Conservation (phyloP, 108 stramenopile genomes). For the Pinguiococcus pyrenoidosus region DNA sequence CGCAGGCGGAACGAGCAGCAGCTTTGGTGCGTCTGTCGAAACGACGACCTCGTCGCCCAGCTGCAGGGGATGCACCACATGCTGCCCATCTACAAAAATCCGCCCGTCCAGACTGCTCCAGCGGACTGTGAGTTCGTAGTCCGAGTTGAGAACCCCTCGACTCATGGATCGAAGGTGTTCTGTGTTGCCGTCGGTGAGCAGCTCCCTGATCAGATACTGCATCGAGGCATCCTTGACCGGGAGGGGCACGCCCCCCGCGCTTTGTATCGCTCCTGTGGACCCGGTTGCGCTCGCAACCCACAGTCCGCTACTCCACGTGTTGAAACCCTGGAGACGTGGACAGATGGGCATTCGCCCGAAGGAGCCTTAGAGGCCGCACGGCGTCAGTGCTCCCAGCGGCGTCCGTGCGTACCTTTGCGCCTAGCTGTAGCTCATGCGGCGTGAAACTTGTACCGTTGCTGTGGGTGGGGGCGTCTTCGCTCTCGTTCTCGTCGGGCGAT, state of each 20-base stretch:
- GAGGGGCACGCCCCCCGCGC: slow-evolving; percentile 65
- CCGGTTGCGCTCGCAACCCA: slow-evolving; percentile 71
- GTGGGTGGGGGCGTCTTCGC: slow-evolving; percentile 1
- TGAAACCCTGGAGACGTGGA: slow-evolving; percentile 46
- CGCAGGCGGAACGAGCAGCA: slow-evolving; percentile 65
- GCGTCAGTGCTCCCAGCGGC: too few relatives aligned
- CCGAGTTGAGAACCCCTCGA: slow-evolving; percentile 56
- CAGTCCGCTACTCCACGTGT: slow-evolving; percentile 75
- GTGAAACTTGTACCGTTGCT: too few relatives aligned
- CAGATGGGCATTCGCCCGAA: too few relatives aligned
- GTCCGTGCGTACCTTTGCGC: too few relatives aligned
- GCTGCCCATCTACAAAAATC: slow-evolving; percentile 76
- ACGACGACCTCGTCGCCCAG: slow-evolving; percentile 82
- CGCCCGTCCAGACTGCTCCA: slow-evolving; percentile 75
- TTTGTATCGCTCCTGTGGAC: slow-evolving; percentile 67
- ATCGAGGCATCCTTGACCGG: slow-evolving; percentile 54
- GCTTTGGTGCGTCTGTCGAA: slow-evolving; percentile 61
- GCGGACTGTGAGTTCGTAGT: slow-evolving; percentile 64
- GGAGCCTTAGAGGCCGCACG: too few relatives aligned
- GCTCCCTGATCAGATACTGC: slow-evolving; percentile 85
- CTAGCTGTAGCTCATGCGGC: too few relatives aligned
- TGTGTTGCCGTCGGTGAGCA: slow-evolving; percentile 60
- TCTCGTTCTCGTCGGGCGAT: background rate
- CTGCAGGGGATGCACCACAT: slow-evolving; percentile 70
- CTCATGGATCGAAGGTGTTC: slow-evolving; percentile 34